phyloP scores from a whole-genome alignment of 257 asterid species.

The Linaria vulgaris region DNA sequence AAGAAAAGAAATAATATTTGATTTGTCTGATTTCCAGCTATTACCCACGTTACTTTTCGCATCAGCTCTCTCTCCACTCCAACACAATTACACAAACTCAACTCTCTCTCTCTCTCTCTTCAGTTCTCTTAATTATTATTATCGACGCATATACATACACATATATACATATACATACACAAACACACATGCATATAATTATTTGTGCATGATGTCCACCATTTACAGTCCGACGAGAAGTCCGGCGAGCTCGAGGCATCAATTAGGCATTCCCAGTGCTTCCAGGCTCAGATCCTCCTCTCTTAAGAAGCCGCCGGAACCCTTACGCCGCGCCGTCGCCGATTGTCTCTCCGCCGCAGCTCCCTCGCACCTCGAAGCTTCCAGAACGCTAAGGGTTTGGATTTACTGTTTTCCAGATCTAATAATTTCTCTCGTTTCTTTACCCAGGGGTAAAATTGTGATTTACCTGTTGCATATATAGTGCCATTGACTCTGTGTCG shows the following conservation, averaged over 20 bases:
- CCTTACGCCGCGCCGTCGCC: slow-evolving; percentile 93
- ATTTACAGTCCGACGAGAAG: slow-evolving; percentile 74
- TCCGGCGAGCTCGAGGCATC: slow-evolving; percentile 73
- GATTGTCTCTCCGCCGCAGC: slow-evolving; percentile 89
- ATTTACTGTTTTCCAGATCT: background rate
- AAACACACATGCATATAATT: background rate
- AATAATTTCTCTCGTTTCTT: slow-evolving; percentile 9
- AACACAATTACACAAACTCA: too few relatives aligned
- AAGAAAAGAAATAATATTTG: too few relatives aligned
- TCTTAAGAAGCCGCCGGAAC: slow-evolving; percentile 94
- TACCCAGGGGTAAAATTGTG: slow-evolving; percentile 3
- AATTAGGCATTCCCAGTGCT: slow-evolving; percentile 55
- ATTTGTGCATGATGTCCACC: slow-evolving; percentile 51
- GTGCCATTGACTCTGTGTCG: too few relatives aligned
- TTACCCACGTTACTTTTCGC: too few relatives aligned
- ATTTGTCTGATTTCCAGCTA: too few relatives aligned
- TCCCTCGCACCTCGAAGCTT: slow-evolving; percentile 78
- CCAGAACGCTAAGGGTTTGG: slow-evolving; percentile 87
- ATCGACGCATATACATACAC: background rate
- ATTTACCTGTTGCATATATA: background rate
- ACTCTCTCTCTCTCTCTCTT: too few relatives aligned
- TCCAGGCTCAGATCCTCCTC: slow-evolving; percentile 93
- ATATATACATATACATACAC: background rate
- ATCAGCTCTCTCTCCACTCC: too few relatives aligned
- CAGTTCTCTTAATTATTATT: too few relatives aligned